A percentile compares a stretch with the other conserved stretches of the same genome.
Evolutionary conservation across 2,329 filamentous ascomycete species (phyloP).

Genomic region (Fusarium tuaranense): DNA sequence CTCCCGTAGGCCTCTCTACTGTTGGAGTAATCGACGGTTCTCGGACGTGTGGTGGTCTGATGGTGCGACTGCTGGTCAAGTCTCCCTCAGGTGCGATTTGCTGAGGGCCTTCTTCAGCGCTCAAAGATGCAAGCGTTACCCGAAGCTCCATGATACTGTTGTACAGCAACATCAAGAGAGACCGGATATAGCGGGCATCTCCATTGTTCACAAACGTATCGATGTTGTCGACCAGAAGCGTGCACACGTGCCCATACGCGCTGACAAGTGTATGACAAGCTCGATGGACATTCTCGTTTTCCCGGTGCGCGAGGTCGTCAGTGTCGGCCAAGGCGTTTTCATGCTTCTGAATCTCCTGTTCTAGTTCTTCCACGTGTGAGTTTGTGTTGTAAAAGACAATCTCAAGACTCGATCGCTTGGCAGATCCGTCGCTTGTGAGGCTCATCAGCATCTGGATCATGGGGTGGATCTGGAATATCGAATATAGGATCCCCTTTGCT

Average conservation of each 20-base stretch:
- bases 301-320: constrained; percentile 61
- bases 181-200: constrained; percentile 75
- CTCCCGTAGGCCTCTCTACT: constrained; percentile 57
- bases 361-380: constrained; percentile 73
- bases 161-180: constrained; percentile 72
- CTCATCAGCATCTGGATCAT: constrained; percentile 75
- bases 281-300: constrained; percentile 73
- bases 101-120: constrained; percentile 41
- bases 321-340: constrained; percentile 61
- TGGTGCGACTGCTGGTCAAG: constrained; percentile 57
- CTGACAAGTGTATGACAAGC: constrained; percentile 73
- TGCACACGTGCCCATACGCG: constrained; percentile 74
- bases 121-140: constrained; percentile 59
- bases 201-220: constrained; percentile 74
- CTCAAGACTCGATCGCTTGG: constrained; percentile 73
- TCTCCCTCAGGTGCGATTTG: constrained; percentile 27
- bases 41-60: constrained; percentile 62
- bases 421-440: constrained; percentile 69
- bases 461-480: constrained; percentile 75
- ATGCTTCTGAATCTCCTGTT: constrained; percentile 73
- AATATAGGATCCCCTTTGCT: constrained; percentile 75
- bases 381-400: constrained; percentile 77
- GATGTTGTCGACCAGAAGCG: constrained; percentile 70
- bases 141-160: constrained; percentile 77
- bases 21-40: constrained; percentile 67